Percentiles rank a stretch among this genome's conserved stretches.
Evolutionary conservation across 345 rosid species (phyloP).

Genomic region (Populus simonii): DNA sequence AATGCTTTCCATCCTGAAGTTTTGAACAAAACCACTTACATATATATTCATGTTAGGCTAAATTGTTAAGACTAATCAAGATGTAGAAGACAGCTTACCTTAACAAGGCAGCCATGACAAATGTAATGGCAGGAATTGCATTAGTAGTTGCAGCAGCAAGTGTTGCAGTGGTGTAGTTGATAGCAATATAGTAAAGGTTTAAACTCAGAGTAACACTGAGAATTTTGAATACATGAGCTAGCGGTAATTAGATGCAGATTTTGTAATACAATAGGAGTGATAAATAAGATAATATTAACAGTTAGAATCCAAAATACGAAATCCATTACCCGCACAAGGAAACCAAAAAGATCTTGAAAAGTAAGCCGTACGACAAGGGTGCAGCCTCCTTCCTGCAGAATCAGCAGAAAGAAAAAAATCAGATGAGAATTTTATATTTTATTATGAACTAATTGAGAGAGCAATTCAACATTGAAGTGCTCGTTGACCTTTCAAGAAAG

Average conservation of each 20-base stretch:
- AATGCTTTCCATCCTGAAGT: constrained; percentile 43
- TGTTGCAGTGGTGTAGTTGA: constrained; percentile 70
- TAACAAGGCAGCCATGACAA: constrained; percentile 53
- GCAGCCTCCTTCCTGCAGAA: constrained; percentile 42
- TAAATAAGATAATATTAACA: background rate
- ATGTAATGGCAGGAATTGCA: constrained; percentile 72
- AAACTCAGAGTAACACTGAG: constrained; percentile 66
- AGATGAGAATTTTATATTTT: background rate
- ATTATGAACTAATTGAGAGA: background rate
- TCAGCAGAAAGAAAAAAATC: background rate
- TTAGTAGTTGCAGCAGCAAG: constrained; percentile 86
- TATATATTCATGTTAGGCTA: background rate
- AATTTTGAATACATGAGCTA: background rate
- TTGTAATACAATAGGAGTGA: background rate
- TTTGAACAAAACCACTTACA: background rate
- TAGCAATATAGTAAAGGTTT: constrained; percentile 65
- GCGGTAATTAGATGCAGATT: background rate
- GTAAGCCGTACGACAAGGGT: constrained; percentile 39
- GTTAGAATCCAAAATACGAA: background rate
- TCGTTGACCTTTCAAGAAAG: constrained; percentile 65
- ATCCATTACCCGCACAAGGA: constrained; percentile 48
- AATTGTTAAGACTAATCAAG: background rate
- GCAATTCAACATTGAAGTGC: background rate
- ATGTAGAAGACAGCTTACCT: constrained; percentile 31
- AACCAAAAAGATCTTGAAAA: constrained; percentile 50